phyloP scores from a whole-genome alignment of 2,329 filamentous ascomycete species.

The Macrophomina tecta region DNA sequence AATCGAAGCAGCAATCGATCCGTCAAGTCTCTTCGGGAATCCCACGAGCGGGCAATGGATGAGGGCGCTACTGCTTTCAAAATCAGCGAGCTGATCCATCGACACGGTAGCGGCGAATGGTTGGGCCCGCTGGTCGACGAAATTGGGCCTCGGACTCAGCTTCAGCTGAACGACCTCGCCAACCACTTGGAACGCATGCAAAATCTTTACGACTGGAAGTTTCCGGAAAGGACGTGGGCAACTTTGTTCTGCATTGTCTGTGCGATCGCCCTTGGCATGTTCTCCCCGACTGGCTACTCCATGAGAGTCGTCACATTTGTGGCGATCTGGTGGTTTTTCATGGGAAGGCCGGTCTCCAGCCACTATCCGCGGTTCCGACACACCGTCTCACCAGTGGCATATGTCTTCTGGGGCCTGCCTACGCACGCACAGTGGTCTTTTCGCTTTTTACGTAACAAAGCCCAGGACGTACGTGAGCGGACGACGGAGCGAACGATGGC shows the following conservation, averaged over 20 bases:
- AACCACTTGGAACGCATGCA: conserved; percentile 45
- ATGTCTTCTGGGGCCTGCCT: conserved; percentile 48
- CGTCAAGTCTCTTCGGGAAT: conserved; percentile 42
- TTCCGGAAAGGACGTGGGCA: conserved; percentile 41
- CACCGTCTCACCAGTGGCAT: conserved; percentile 43
- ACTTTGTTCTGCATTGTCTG: conserved; percentile 43
- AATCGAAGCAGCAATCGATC: conserved; percentile 39
- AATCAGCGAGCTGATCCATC: conserved; percentile 46
- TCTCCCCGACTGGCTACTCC: conserved; percentile 42
- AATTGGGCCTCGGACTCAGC: conserved; percentile 44
- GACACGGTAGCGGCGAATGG: conserved; percentile 46
- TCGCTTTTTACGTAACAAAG: conserved; percentile 38
- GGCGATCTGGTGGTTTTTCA: conserved; percentile 44
- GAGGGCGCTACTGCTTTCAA: conserved; percentile 38
- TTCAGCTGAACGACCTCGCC: conserved; percentile 46
- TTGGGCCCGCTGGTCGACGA: conserved; percentile 46
- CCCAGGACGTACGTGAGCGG: conserved; percentile 35
- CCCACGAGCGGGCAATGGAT: conserved; percentile 41
- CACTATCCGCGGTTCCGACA: conserved; percentile 45
- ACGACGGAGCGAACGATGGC: conserved; percentile 29
- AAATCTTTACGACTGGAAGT: conserved; percentile 47
- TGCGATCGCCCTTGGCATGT: conserved; percentile 40
- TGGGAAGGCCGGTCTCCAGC: conserved; percentile 44
- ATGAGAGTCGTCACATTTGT: conserved; percentile 45
- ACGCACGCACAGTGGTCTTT: conserved; percentile 44